Evolutionary conservation across 305 asterid genomes (phyloP).

Genomic region (Solanum hybrid): DNA sequence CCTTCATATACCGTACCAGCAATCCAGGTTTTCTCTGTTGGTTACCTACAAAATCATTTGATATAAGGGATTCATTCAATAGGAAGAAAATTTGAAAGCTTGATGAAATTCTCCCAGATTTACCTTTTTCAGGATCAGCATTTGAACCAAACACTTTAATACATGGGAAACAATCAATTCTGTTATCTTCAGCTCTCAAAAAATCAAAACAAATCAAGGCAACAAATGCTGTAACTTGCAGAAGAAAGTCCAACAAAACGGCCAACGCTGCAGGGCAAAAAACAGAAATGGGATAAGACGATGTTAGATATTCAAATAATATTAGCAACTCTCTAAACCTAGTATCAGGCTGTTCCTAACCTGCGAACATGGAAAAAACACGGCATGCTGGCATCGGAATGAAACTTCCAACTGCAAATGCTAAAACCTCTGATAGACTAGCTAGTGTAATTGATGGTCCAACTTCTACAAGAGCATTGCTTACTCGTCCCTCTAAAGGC

Average conservation of each 20-base stretch:
- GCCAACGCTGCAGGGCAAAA: conserved; percentile 74
- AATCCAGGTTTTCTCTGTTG: conserved; percentile 73
- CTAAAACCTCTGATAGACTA: conserved; percentile 90
- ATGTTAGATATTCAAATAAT: not conserved
- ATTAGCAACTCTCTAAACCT: not conserved
- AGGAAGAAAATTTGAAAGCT: not conserved
- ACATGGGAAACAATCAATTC: conserved; percentile 94
- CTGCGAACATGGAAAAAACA: conserved; percentile 98
- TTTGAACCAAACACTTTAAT: conserved; percentile 47
- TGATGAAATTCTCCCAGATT: conserved; percentile 1
- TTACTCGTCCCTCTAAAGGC: conserved; percentile 91
- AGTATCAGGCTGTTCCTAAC: conserved; percentile 24
- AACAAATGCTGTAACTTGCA: conserved; percentile 98
- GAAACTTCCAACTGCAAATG: conserved; percentile 99
- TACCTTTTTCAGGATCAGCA: conserved; percentile 69
- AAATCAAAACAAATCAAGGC: conserved; percentile 94
- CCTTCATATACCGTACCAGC: conserved; percentile 93
- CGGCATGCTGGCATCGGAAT: conserved; percentile 99
- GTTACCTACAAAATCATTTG: conserved; percentile 41
- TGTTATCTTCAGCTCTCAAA: conserved; percentile 84
- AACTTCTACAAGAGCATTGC: conserved; percentile 97
- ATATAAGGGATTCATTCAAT: not conserved
- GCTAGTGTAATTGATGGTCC: conserved; percentile 99
- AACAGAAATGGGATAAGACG: conserved; percentile 13
- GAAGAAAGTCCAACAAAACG: conserved; percentile 91